phyloP scores from a whole-genome alignment of 345 rosid species.

The Brassica carinata region DNA sequence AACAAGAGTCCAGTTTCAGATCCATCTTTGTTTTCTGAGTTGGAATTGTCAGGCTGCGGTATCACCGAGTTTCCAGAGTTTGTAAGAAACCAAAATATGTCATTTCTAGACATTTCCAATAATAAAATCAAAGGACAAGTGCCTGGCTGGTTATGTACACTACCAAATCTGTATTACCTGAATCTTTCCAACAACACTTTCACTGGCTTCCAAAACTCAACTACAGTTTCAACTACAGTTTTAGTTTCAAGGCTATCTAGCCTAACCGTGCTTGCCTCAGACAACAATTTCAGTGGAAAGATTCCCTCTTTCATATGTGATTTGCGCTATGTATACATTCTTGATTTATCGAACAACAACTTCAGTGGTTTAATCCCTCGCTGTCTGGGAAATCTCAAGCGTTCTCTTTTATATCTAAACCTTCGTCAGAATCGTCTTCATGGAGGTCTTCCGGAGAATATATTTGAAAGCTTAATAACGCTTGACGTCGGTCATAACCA shows the following conservation, averaged over 20 bases:
- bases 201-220: background rate
- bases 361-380: background rate
- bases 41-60: no score
- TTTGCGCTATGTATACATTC: background rate
- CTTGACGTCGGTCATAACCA: background rate
- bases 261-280: no score
- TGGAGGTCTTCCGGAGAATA: background rate
- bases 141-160: background rate
- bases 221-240: background rate
- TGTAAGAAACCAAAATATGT: background rate
- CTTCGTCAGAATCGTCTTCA: background rate
- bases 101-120: no score
- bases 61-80: no score
- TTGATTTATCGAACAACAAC: background rate
- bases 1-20: no score
- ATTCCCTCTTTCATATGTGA: background rate
- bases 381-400: background rate
- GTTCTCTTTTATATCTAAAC: background rate
- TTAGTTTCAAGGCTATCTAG: background rate
- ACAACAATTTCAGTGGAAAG: background rate
- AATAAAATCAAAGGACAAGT: background rate
- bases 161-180: background rate
- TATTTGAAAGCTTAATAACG: background rate
- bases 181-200: background rate
- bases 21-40: no score